These are phyloP conservation scores for Andrographis paniculata DNA, from an alignment of 305 asterid species.

Conservation along the genomic window DNA sequence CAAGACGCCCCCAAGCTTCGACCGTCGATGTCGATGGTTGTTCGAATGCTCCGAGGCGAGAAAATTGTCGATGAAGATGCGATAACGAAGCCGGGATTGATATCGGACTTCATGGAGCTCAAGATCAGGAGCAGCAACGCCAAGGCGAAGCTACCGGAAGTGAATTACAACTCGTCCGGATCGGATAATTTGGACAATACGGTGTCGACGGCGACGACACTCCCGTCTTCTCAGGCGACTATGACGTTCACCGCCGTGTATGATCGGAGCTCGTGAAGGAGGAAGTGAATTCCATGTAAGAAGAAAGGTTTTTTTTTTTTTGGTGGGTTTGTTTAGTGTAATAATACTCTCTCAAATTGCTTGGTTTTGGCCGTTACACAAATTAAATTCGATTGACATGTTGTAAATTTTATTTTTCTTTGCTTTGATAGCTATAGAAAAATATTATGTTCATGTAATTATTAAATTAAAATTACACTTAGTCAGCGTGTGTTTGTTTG, in stretches of 20 bases:
- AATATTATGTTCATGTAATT: too few relatives aligned
- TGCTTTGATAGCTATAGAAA: too few relatives aligned
- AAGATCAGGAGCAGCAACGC: conserved; percentile 42
- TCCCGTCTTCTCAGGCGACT: conserved; percentile 56
- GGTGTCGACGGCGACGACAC: conserved; percentile 30
- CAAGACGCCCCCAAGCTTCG: conserved; percentile 87
- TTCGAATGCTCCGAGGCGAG: conserved; percentile 59
- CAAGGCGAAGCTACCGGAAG: conserved; percentile 27
- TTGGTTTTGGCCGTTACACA: too few relatives aligned
- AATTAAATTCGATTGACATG: too few relatives aligned
- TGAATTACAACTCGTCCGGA: conserved; percentile 40
- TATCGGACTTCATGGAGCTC: conserved; percentile 88
- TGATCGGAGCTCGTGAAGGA: conserved; percentile 38
- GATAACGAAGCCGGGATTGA: conserved; percentile 42
- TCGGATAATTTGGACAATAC: conserved; percentile 38
- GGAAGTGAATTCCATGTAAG: not conserved
- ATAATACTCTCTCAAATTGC: too few relatives aligned
- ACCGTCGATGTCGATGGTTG: conserved; percentile 77
- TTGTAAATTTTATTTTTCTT: too few relatives aligned
- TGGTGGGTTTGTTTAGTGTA: too few relatives aligned
- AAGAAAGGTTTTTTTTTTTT: not conserved
- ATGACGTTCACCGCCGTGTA: conserved; percentile 41
- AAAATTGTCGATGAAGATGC: conserved; percentile 32
- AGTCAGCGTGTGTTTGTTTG: too few relatives aligned
- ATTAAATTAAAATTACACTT: too few relatives aligned